These are phyloP conservation scores for Takashimella tepidaria DNA, from an alignment of 1,284 basidiomycete genomes.

Conservation along the genomic window DNA sequence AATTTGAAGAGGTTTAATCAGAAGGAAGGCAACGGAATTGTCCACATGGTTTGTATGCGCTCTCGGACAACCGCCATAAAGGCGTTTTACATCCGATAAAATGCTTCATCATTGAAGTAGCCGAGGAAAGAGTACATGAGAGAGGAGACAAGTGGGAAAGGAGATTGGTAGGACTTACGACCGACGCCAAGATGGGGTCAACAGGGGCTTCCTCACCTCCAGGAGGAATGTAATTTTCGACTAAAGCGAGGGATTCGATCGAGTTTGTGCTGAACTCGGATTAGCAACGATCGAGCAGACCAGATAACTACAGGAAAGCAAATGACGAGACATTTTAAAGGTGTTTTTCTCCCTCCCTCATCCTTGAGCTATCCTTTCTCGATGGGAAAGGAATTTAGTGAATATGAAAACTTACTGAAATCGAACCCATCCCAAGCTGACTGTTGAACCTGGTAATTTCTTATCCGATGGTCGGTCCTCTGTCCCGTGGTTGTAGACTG, in stretches of 20 bases:
- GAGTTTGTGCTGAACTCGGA: conserved; percentile 35
- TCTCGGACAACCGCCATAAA: too few species aligned
- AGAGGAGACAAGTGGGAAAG: not conserved
- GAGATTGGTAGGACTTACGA: conserved; percentile 28
- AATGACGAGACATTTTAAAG: not conserved
- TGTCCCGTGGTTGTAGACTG: conserved; percentile 45
- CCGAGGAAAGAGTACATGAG: not conserved
- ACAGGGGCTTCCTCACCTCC: conserved; percentile 20
- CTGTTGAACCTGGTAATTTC: conserved; percentile 29
- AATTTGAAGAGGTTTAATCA: conserved; percentile 23
- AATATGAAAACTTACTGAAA: conserved; percentile 62
- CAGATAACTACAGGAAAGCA: not conserved
- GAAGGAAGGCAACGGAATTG: conserved; percentile 48
- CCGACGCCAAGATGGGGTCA: conserved; percentile 41
- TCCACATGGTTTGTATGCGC: conserved; percentile 44
- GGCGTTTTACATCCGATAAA: conserved; percentile 42
- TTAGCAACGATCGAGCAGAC: not conserved
- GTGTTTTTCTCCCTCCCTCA: too few species aligned
- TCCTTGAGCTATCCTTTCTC: too few species aligned
- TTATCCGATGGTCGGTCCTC: conserved; percentile 37
- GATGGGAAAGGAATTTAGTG: too few species aligned
- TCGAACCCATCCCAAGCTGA: conserved; percentile 56
- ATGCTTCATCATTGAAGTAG: conserved; percentile 46
- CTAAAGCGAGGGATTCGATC: conserved; percentile 40
- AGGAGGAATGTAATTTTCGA: conserved; percentile 41